Base-by-base conservation (phyloP, 2,329 filamentous ascomycete genomes). In the Ophiostoma novo-ulmi region DNA sequence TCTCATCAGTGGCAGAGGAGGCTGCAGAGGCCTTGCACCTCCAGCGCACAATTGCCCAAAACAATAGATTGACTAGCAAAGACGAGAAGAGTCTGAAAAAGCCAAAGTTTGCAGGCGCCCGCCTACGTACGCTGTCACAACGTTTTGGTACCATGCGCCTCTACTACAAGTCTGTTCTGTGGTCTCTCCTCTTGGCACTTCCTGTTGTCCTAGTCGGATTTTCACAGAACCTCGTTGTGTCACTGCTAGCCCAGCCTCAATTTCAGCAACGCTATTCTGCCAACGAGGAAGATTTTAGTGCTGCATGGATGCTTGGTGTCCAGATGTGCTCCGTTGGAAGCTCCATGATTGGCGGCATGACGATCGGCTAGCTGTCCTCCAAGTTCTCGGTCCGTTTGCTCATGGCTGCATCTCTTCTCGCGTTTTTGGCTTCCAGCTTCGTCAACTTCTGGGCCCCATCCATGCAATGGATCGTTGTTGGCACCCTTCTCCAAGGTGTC, bases 231-330 rank as follows among this genome's bases (percentile, higher is more conserved):
- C 71, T 76, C 6, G 52, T 72, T 13, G 72, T 75, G 0, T 75
- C 75, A 11, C 73, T 76, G 20, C 72, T 76, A 7, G 73, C 74
- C 0, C 75, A 75, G 65, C 74, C 75, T 1, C 74, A 76, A 36
- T 77, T 76, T 58, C 71, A 75, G 44, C 71, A 63, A 6, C 71
- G 74, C 35, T 79, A 77, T 61, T 78, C 78, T 1, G 71, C 55
- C 20, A 61, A 72, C 10, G 66, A 69, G 5, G 66, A 68, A 14
- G 72, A 74, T 67, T 74, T 74, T 31, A 41, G 69, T 1, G 73
- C 73, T 3, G 67, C 55, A 4, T 75, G 73, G 74, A 73, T 74
- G 73, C 68, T 74, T 13, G 74, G 70, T 0, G 71, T 74, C 20
- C 74, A 75, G 61, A 71, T 75, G 69, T 73, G 73, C 67, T 70